Base-by-base conservation (phyloP, 768 basidiomycete genomes). In the Russula lepida region DNA sequence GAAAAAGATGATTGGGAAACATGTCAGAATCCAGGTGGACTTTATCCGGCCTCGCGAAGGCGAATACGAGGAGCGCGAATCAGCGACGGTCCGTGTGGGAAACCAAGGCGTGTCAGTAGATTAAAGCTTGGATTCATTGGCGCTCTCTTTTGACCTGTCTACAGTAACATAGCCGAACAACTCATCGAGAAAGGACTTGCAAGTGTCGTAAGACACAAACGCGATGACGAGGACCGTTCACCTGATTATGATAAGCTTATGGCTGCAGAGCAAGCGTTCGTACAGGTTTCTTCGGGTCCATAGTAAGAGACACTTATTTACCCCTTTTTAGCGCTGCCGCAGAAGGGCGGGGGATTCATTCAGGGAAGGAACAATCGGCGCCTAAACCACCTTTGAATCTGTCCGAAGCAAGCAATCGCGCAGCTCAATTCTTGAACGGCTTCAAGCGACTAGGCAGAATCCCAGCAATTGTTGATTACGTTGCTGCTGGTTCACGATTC, bases 141-240 rank as follows among this genome's bases (percentile, higher is more conserved):
- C 32, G 17, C 39, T 28, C 51, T 15, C 32, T 54, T 54, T 6
- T 67, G 56, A 27, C 21, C n/a, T 46, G 55, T 27, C 43, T 28
- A n/a, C 65, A 95, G 91, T 56, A 98, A 97, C 69, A 77, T 98
- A 54, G 89, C 95, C 0, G 94, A 95, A 69, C 89, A 93, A 70
- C 75, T 99, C 35, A 84, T 98, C 54, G 97, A 98, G 70, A 93
- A 92, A 69, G 95, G 97, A 50, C 75, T 95, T 32, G 92, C 92
- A 4, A 88, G 84, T 58, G 88, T 89, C 11, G 84, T 98, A 28
- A 85, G 95, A 49, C 95, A 99, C 74, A 89, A 86, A 69, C 84
- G 92, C 23, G 95, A 95, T 67, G 95, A 98, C 69, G 95, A 98
- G 72, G 90, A 95, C 68, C 83, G 95, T 50, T 95, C 95, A n/a